A percentile compares a stretch with the other conserved stretches of the same genome.
Evolutionary conservation across 2,329 filamentous ascomycete species (phyloP).

Genomic region (Emergomyces orientalis): DNA sequence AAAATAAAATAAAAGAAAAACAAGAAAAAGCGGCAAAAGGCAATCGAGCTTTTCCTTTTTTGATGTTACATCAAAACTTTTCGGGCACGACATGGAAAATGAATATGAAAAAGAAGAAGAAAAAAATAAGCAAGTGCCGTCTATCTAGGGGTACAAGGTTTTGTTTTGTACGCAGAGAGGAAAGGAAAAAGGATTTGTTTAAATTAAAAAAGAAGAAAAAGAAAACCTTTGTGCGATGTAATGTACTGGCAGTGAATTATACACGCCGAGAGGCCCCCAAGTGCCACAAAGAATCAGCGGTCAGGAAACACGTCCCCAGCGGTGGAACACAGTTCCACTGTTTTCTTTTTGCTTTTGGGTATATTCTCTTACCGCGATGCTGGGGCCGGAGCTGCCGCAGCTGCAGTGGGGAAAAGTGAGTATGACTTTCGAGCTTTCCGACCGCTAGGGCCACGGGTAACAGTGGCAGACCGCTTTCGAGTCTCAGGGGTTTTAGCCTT

Average conservation of each 20-base stretch:
- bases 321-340: not conserved
- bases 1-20: not conserved
- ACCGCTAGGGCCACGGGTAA: slow-evolving; percentile 22
- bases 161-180: not conserved
- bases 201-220: not conserved
- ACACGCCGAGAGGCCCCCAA: not conserved
- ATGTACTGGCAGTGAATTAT: not conserved
- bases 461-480: slow-evolving; percentile 19
- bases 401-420: slow-evolving; percentile 33
- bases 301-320: not conserved
- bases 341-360: not conserved
- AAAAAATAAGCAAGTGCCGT: not conserved
- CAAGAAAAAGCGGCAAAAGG: not conserved
- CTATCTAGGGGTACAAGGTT: slow-evolving; percentile 1
- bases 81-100: not conserved
- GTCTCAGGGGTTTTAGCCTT: slow-evolving; percentile 18
- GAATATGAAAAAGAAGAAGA: too few relatives aligned
- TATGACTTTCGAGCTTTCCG: slow-evolving; percentile 36
- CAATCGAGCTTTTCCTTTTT: not conserved
- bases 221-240: not conserved
- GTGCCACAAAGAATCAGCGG: not conserved
- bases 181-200: not conserved
- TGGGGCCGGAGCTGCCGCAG: slow-evolving; percentile 15
- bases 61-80: slow-evolving; percentile 1
- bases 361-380: slow-evolving; percentile 4